Evolutionary conservation across 441 rosid genomes (phyloP).

Genomic region (Melianthus villosus): DNA sequence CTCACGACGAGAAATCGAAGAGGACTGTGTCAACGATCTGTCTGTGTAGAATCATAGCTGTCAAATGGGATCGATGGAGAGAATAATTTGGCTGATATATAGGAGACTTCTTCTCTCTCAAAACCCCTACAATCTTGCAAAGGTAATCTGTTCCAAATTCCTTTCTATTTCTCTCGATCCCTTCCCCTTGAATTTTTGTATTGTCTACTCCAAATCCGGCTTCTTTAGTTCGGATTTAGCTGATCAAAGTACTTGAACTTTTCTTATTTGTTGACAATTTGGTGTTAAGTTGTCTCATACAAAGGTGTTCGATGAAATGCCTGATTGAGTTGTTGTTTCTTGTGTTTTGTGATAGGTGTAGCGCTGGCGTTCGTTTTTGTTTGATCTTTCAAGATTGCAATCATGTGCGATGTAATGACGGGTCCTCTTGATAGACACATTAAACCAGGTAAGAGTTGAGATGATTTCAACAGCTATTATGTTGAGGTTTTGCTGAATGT

Average conservation of each 20-base stretch:
- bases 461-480: not conserved
- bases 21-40: too few species aligned
- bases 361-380: not conserved
- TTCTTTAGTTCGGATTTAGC: too few species aligned
- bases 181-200: not conserved
- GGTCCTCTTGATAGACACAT: slow-evolving; percentile 19
- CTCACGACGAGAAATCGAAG: too few species aligned
- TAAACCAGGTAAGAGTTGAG: slow-evolving; percentile 16
- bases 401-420: slow-evolving; percentile 26
- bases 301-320: not conserved
- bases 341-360: not conserved
- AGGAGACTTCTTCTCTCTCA: too few species aligned
- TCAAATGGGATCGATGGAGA: too few species aligned
- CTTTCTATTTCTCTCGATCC: not conserved
- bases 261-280: too few species aligned
- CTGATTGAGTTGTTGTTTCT: not conserved
- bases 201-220: not conserved
- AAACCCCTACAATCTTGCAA: too few species aligned
- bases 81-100: too few species aligned
- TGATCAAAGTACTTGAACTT: too few species aligned
- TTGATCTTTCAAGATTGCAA: slow-evolving; percentile 9
- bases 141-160: not conserved
- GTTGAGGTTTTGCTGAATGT: not conserved
- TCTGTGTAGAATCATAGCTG: too few species aligned
- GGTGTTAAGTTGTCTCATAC: not conserved